Conservation (phyloP, 495 filamentous ascomycete genomes). For the Penicillium dipodomyicola region DNA sequence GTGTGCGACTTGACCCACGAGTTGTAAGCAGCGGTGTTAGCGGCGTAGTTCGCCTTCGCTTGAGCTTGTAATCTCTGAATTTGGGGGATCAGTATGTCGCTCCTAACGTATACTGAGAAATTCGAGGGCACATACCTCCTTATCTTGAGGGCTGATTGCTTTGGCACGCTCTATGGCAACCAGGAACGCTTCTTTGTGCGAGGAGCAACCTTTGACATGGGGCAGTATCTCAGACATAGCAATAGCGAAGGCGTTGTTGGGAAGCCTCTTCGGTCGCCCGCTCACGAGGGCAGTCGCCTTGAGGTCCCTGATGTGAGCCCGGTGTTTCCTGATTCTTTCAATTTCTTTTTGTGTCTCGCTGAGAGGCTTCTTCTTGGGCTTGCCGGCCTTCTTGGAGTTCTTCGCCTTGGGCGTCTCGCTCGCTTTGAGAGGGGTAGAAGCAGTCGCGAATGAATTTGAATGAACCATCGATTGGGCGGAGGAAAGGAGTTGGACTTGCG, state of each 20-base stretch:
- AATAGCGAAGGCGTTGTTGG: constrained; percentile 23
- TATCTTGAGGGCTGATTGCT: constrained; percentile 20
- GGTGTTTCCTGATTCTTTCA: constrained; percentile 20
- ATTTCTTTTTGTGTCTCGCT: constrained; percentile 34
- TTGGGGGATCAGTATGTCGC: constrained; percentile 15
- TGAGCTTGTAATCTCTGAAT: constrained; percentile 49
- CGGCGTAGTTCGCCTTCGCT: constrained; percentile 47
- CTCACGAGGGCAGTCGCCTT: constrained; percentile 37
- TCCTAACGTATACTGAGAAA: neutral
- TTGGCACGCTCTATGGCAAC: constrained; percentile 22
- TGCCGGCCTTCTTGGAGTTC: constrained; percentile 23
- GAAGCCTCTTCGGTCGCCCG: constrained; percentile 27
- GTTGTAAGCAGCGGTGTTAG: constrained; percentile 45
- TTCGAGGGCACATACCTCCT: constrained; percentile 34
- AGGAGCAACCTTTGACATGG: constrained; percentile 9
- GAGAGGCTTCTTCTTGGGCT: constrained; percentile 16
- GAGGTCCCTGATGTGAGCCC: constrained; percentile 27
- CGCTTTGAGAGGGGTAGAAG: constrained; percentile 19
- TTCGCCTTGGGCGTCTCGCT: constrained; percentile 16
- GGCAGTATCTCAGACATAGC: constrained; percentile 23
- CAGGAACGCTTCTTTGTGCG: constrained; percentile 16
- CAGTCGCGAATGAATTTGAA: constrained; percentile 29
- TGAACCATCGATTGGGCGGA: constrained; percentile 17
- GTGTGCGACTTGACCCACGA: constrained; percentile 61
- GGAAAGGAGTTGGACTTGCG: constrained; percentile 10